Conservation (phyloP, 2,329 filamentous ascomycete genomes). For the Cercospora brassicicola region DNA sequence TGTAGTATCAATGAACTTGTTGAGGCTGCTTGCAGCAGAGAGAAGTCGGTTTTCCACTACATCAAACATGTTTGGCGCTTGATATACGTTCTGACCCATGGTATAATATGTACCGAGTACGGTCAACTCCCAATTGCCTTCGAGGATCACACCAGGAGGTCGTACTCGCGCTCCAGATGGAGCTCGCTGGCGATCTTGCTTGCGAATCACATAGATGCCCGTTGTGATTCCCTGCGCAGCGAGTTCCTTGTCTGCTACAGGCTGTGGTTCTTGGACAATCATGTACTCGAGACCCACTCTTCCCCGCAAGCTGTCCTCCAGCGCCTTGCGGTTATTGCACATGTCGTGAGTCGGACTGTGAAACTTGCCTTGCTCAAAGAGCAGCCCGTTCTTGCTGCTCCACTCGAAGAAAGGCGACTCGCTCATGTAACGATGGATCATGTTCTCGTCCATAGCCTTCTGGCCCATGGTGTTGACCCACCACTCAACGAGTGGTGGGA, state of each 20-base stretch:
- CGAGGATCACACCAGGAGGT: conserved; percentile 41
- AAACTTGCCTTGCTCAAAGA: conserved; percentile 53
- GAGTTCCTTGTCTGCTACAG: conserved; percentile 44
- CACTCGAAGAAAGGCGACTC: conserved; percentile 64
- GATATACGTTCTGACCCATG: conserved; percentile 60
- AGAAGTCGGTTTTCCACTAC: conserved; percentile 56
- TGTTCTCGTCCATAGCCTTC: conserved; percentile 42
- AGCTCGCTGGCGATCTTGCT: conserved; percentile 54
- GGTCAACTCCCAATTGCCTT: conserved; percentile 52
- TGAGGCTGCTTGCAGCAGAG: conserved; percentile 56
- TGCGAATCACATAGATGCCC: conserved; percentile 62
- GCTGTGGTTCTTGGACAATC: conserved; percentile 58
- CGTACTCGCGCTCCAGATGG: conserved; percentile 39
- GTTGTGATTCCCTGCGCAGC: conserved; percentile 38
- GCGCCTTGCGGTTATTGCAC: conserved; percentile 56
- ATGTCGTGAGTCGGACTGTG: conserved; percentile 53
- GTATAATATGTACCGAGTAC: conserved; percentile 61
- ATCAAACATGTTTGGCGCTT: conserved; percentile 62
- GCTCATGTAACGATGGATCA: conserved; percentile 61
- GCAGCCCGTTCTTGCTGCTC: conserved; percentile 60
- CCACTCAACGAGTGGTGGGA: conserved; percentile 33
- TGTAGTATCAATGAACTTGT: conserved; percentile 56
- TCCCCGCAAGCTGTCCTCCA: conserved; percentile 56
- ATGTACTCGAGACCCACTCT: conserved; percentile 62
- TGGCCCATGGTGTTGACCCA: conserved; percentile 28